A percentile compares a stretch with the other conserved stretches of the same genome.
Conservation (phyloP, 345 rosid genomes). For the Eucalyptus regnans region DNA sequence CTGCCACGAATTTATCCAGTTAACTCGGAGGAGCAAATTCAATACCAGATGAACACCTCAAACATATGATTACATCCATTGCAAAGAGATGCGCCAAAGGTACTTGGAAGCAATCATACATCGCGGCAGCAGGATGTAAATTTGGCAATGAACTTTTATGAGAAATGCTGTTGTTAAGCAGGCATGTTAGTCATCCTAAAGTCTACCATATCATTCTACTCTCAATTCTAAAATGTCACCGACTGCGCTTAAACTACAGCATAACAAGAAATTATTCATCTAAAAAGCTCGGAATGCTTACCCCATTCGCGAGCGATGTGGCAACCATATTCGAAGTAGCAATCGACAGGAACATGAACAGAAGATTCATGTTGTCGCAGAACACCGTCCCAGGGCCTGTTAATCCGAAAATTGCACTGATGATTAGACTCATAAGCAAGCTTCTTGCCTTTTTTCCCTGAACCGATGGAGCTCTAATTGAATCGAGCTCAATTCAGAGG, state of each 20-base stretch:
- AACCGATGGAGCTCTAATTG: neutral
- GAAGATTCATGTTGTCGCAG: slow-evolving; percentile 60
- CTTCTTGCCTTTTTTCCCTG: neutral
- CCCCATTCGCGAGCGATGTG: slow-evolving; percentile 80
- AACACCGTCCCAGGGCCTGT: slow-evolving; percentile 93
- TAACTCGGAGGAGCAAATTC: neutral
- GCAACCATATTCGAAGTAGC: slow-evolving; percentile 96
- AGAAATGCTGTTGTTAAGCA: neutral
- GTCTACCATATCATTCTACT: neutral
- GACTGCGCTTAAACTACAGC: neutral
- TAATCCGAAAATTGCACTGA: neutral
- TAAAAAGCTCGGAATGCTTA: slow-evolving; percentile 2
- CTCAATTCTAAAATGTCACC: neutral
- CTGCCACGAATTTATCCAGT: slow-evolving; percentile 12
- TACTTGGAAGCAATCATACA: neutral
- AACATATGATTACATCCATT: neutral
- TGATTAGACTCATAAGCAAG: neutral
- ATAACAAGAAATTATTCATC: neutral
- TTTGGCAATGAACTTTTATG: neutral
- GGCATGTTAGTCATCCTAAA: neutral
- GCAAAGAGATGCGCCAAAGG: neutral
- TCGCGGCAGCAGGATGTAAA: neutral
- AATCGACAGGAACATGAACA: slow-evolving; percentile 85
- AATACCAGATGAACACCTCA: neutral
- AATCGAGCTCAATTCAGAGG: neutral